Evolutionary conservation across 345 rosid genomes (phyloP).

Genomic region (Erodium maritimum): DNA sequence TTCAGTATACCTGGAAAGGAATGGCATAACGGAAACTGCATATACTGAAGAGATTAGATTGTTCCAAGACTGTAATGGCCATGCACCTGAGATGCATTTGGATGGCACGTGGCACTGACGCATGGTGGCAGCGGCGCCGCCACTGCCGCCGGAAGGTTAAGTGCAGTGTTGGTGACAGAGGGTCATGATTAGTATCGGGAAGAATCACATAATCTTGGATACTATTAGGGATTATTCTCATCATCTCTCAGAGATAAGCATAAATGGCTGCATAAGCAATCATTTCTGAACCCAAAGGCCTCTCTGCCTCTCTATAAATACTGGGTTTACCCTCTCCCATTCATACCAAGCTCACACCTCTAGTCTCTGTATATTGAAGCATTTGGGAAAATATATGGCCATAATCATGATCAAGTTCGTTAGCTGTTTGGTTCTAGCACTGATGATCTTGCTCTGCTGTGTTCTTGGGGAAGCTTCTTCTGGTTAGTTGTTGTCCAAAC

Average conservation of each 20-base stretch:
- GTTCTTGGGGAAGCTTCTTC: background rate
- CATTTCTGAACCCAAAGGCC: slow-evolving; percentile 24
- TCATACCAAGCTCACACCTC: background rate
- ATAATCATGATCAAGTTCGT: background rate
- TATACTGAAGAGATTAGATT: no score
- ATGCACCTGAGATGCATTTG: background rate
- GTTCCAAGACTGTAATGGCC: background rate
- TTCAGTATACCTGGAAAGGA: no score
- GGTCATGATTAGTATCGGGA: slow-evolving; percentile 1
- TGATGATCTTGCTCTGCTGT: background rate
- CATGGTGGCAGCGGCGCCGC: background rate
- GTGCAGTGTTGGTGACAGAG: background rate
- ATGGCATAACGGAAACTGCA: no score
- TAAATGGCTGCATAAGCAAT: slow-evolving; percentile 48
- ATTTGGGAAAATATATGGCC: background rate
- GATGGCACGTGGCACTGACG: slow-evolving; percentile 5
- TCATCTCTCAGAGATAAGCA: slow-evolving; percentile 15
- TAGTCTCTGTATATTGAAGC: no score
- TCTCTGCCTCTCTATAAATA: background rate
- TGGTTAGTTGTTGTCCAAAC: no score
- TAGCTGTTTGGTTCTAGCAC: background rate
- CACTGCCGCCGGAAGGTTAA: background rate
- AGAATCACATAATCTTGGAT: no score
- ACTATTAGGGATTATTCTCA: no score
- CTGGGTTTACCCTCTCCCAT: background rate